phyloP scores from a whole-genome alignment of 805 yeast genomes.

The Diddensiella santjacobensis region DNA sequence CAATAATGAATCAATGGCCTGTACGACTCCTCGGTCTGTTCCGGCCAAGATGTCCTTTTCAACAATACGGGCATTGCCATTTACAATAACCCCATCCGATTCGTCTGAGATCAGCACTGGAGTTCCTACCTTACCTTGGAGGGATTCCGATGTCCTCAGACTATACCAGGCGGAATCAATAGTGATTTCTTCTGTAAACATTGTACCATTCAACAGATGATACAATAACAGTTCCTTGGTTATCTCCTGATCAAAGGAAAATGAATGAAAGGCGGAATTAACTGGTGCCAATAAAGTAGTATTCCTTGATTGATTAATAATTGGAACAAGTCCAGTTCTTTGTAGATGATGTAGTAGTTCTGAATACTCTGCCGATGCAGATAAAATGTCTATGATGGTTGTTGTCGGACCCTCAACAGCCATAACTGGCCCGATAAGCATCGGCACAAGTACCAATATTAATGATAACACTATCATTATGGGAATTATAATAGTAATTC shows the following conservation, averaged over 20 bases:
- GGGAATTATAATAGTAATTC: too few relatives aligned
- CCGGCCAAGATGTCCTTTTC: conserved; percentile 56
- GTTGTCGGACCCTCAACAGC: conserved; percentile 7
- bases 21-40: conserved; percentile 62
- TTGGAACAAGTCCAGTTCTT: conserved; percentile 56
- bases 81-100: conserved; percentile 2
- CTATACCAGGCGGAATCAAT: conserved; percentile 11
- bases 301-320: conserved; percentile 53
- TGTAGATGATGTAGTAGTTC: conserved; percentile 60
- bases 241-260: conserved; percentile 10
- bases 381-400: conserved; percentile 59
- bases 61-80: conserved; percentile 42
- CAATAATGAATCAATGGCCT: conserved; percentile 50
- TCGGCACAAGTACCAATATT: neutral
- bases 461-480: neutral
- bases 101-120: neutral
- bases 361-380: conserved; percentile 64
- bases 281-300: conserved; percentile 78
- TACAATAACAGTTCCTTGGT: conserved; percentile 26
- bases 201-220: conserved; percentile 37
- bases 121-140: neutral
- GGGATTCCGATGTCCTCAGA: neutral
- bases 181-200: conserved; percentile 28
- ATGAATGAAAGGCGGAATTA: conserved; percentile 62
- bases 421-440: neutral